A percentile compares a stretch with the other conserved stretches of the same genome.
These are phyloP conservation scores for Isochrysis galbana DNA, from an alignment of 78 protist species.

Conservation along the genomic window DNA sequence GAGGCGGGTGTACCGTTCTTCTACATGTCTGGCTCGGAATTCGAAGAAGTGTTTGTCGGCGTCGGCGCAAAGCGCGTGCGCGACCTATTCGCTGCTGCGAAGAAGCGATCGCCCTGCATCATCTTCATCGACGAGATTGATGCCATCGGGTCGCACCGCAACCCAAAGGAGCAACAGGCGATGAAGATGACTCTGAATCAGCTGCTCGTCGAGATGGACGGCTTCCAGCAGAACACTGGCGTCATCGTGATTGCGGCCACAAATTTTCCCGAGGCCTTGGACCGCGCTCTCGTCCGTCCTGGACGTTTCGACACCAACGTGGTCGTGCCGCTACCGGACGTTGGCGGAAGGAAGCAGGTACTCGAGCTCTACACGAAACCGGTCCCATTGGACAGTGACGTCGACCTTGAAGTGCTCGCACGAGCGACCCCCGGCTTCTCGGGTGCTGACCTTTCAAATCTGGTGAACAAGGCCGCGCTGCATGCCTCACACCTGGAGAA, in stretches of 20 bases:
- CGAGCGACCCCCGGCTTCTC: conserved; percentile 79
- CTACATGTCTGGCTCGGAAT: conserved; percentile 69
- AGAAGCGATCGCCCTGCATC: conserved; percentile 78
- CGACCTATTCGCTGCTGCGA: conserved; percentile 78
- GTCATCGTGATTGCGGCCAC: conserved; percentile 94
- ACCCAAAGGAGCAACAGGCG: conserved; percentile 43
- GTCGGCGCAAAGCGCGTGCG: conserved; percentile 94
- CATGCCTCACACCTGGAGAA: conserved; percentile 63
- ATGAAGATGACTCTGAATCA: neutral
- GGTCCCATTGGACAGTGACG: conserved; percentile 9
- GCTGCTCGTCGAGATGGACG: conserved; percentile 77
- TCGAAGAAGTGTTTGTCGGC: conserved; percentile 94
- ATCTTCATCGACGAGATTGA: conserved; percentile 95
- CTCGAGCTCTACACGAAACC: conserved; percentile 32
- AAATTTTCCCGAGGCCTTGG: conserved; percentile 84
- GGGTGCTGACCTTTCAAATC: conserved; percentile 86
- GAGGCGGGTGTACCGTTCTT: conserved; percentile 90
- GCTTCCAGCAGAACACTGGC: conserved; percentile 60
- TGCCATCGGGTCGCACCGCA: conserved; percentile 84
- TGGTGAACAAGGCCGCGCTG: conserved; percentile 88
- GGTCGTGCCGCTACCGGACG: conserved; percentile 20
- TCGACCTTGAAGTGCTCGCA: conserved; percentile 66
- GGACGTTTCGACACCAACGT: neutral
- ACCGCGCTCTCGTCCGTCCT: conserved; percentile 51
- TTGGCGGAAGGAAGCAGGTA: conserved; percentile 66